phyloP scores from a whole-genome alignment of 371 early-diverging fungal species.

The Mortierella sp. region DNA sequence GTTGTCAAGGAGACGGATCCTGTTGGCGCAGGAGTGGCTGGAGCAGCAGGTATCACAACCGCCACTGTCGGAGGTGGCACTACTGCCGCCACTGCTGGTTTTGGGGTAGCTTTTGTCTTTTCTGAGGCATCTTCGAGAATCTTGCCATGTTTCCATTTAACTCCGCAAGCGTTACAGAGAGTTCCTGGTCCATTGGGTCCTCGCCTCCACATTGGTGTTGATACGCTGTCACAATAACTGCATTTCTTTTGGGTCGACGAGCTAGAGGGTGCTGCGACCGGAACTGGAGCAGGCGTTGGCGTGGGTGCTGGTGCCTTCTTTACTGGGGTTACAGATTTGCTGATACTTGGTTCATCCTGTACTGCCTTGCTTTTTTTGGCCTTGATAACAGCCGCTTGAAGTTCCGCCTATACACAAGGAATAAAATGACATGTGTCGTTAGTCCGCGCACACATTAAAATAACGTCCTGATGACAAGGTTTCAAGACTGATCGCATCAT shows the following conservation, averaged over 20 bases:
- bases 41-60: background rate
- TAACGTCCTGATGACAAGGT: background rate
- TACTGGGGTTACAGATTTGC: background rate
- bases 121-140: slow-evolving; percentile 61
- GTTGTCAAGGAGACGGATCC: slow-evolving; percentile 17
- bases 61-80: background rate
- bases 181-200: slow-evolving; percentile 80
- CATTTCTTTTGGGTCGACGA: slow-evolving; percentile 54
- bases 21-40: slow-evolving; percentile 5
- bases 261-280: background rate
- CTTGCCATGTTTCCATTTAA: slow-evolving; percentile 69
- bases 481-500: background rate
- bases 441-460: background rate
- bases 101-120: slow-evolving; percentile 24
- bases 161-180: slow-evolving; percentile 79
- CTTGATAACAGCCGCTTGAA: background rate
- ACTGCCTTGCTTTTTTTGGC: slow-evolving; percentile 15
- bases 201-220: slow-evolving; percentile 81
- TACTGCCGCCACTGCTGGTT: background rate
- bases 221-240: slow-evolving; percentile 72
- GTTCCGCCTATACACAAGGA: background rate
- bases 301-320: background rate
- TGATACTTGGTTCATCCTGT: slow-evolving; percentile 10
- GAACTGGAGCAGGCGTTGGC: background rate
- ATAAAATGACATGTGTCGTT: background rate